Base-by-base conservation (phyloP, 2,329 filamentous ascomycete species). In the Cladosporium sp. region DNA sequence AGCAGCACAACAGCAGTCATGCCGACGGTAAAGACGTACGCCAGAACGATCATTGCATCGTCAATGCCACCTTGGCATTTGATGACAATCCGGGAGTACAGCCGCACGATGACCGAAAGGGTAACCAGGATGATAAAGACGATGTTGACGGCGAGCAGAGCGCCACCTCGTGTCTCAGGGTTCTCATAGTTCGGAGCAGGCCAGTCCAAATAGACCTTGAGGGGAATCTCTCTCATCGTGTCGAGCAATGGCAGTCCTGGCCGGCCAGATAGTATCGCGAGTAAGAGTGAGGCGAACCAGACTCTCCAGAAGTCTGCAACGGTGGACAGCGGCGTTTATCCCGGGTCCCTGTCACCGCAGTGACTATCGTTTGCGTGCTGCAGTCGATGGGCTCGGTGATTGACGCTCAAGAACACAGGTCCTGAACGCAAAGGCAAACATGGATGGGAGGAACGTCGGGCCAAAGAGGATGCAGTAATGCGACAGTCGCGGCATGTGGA, bases 21-120 rank as follows among this genome's bases (percentile, higher is more conserved):
- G 10, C 63, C 70, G 6, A 74, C 52, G 1, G 72, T 66, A 46
- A 66, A 68, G n/a, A 72, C 71, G 59, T 70, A 57, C 13, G 72
- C 70, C 22, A 74, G 54, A 0, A 67, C 53, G 41, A 74, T 74
- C 54, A 71, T 68, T 10, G 64, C 50, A 56, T 75, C 73, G 52
- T 75, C 73, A 22, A 66, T 60, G 4, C 72, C 72, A 43, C 73
- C 70, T 69, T 71, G 72, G 43, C 67, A 63, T 55, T 73, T 74
- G 28, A 74, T 63, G 5, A 61, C 57, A 6, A 71, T 50, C 3
- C 73, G 66, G 9, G 70, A 70, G 55, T 73, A 75, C 32, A 74
- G 54, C 13, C 74, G 63, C 13, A 72, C 58, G 4, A 52, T 54
- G 1, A 75, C 70, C 2, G 66, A 61, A 9, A 70, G 45, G 8